Evolutionary conservation across 208 protist genomes (phyloP), one percentile per base, ranked within the genome.

Genomic region (Acanthamoeba royreba): DNA sequence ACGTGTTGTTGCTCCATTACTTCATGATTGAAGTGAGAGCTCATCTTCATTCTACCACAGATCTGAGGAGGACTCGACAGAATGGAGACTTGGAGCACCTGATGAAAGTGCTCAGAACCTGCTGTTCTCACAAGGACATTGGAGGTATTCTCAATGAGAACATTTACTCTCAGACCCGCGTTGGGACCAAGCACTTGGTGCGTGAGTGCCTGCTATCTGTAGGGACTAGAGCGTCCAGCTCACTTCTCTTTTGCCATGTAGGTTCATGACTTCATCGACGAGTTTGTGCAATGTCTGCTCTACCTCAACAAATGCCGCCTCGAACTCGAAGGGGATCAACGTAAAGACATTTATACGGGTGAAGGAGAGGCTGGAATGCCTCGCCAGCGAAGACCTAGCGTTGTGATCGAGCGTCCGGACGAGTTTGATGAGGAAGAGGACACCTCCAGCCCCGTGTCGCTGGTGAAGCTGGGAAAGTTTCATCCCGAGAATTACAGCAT

Each of bases 121-220:
- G 81, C 45, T 66, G 81, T 47, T 55, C 49, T n/a, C 11, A 88
- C 52, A 88, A 88, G 52, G 81, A 88, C 81, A 88, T 88, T 17
- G 81, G 81, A 5, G 81, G 81, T 22, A 88, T 88, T 31, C 45
- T 88, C 49, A 88, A 88, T 47, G 81, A 88, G 45, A 88, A 88
- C 35, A 40, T 88, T 31, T 88, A 88, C 46, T 88, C 81, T 31
- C 45, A 88, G 25, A 88, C 81, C 46, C 45, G 81, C 31, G 81
- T 66, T 22, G 81, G 81, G 31, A 88, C 81, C 40, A 88, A 88
- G 38, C 31, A 53, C 33, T 38, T 66, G 4, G 81, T 55, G 49
- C 49, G 35, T 77, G 66, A 33, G 66, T 43, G 66, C 22, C 13
- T 77, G n/a, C 13, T 8, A 25, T 87, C 13, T 7, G 2, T 52